A percentile compares a stretch with the other conserved stretches of the same genome.
These are phyloP conservation scores for Hygrocybe punicea DNA, from an alignment of 768 basidiomycete species.

Conservation along the genomic window DNA sequence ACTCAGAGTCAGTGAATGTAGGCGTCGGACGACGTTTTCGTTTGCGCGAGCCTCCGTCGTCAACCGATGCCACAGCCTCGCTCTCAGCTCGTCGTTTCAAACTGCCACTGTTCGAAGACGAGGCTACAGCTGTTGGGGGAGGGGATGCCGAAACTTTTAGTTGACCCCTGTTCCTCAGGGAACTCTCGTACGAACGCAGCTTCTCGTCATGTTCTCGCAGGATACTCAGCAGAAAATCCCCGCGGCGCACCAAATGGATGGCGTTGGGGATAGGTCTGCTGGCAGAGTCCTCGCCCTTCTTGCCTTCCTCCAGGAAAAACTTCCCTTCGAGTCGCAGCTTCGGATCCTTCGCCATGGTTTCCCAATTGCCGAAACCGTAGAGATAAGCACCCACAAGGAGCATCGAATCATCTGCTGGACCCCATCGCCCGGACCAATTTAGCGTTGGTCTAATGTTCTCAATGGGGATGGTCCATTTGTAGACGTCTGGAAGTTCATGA, in stretches of 20 bases:
- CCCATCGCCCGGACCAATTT: constrained; percentile 97
- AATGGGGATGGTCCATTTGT: constrained; percentile 84
- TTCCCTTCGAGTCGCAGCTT: constrained; percentile 83
- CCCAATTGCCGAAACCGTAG: constrained; percentile 97
- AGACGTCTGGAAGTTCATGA: constrained; percentile 64
- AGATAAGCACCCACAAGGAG: constrained; percentile 89
- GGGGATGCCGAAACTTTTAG: constrained; percentile 73
- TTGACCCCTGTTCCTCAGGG: constrained; percentile 66
- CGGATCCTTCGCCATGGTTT: constrained; percentile 85
- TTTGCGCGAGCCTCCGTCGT: constrained; percentile 65
- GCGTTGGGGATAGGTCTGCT: constrained; percentile 93
- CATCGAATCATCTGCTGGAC: constrained; percentile 87
- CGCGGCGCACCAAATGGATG: constrained; percentile 95
- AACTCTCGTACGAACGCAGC: constrained; percentile 82
- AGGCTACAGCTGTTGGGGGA: constrained; percentile 66
- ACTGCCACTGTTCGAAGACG: constrained; percentile 58
- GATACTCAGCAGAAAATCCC: constrained; percentile 85
- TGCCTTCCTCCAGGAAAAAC: constrained; percentile 97
- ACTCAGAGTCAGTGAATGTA: constrained; percentile 92
- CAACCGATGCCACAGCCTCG: constrained; percentile 78
- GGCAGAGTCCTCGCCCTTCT: constrained; percentile 84
- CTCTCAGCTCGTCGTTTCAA: constrained; percentile 80
- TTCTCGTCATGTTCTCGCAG: constrained; percentile 88
- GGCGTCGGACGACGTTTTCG: constrained; percentile 94
- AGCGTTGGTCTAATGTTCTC: constrained; percentile 92